phyloP scores from a whole-genome alignment of 768 basidiomycete species.

The Astraeus odoratus region DNA sequence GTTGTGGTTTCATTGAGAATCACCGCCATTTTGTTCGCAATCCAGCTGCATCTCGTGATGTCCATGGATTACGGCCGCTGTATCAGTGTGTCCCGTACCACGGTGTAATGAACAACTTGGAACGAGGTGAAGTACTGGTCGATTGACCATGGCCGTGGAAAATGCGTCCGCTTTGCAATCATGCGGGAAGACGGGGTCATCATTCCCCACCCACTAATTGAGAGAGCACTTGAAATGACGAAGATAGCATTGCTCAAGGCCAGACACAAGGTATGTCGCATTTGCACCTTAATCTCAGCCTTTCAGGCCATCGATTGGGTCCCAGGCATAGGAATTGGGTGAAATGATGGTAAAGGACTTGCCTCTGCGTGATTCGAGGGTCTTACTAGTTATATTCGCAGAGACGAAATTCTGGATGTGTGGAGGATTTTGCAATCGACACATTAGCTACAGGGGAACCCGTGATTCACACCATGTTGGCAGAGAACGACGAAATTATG shows the following conservation, averaged over 20 bases:
- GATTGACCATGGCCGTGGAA: conserved; percentile 48
- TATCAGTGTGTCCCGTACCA: conserved; percentile 64
- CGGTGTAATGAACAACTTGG: conserved; percentile 63
- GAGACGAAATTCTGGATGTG: conserved; percentile 42
- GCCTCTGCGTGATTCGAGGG: no score
- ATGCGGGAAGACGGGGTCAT: conserved; percentile 62
- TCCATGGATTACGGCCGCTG: conserved; percentile 68
- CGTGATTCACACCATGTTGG: conserved; percentile 41
- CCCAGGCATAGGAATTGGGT: no score
- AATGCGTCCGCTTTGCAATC: conserved; percentile 48
- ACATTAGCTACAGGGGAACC: conserved; percentile 47
- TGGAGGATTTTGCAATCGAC: conserved; percentile 38
- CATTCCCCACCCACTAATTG: conserved; percentile 60
- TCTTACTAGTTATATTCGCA: no score
- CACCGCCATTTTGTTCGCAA: conserved; percentile 67
- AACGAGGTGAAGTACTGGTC: conserved; percentile 51
- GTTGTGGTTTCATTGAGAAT: no score
- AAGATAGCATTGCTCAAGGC: conserved; percentile 50
- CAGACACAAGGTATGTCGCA: conserved; percentile 54
- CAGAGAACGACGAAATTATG: no score
- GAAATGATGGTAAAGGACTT: no score
- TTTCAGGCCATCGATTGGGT: conserved; percentile 63
- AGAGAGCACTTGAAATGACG: conserved; percentile 48
- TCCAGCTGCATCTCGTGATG: conserved; percentile 58
- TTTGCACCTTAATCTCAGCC: background rate